A percentile compares a stretch with the other conserved stretches of the same genome.
phyloP scores from a whole-genome alignment of 1,139 yeast genomes.

The Debaryomyces sp. region DNA sequence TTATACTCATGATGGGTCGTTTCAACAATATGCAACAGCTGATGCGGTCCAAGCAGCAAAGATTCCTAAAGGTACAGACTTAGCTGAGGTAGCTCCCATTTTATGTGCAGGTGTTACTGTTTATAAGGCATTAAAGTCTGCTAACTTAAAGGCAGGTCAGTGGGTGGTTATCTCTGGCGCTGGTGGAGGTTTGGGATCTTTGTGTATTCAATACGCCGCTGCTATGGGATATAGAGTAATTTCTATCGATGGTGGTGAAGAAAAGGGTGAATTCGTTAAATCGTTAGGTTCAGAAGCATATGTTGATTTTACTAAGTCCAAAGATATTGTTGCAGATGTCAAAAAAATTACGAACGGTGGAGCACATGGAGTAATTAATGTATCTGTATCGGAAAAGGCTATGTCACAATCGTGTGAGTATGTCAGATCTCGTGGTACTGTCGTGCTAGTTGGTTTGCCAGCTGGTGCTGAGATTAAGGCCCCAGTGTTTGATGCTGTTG shows the following conservation, averaged over 20 bases:
- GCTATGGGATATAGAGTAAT: slow-evolving; percentile 76
- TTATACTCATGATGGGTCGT: slow-evolving; percentile 79
- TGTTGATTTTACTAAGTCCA: slow-evolving; percentile 62
- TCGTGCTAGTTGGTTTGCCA: slow-evolving; percentile 75
- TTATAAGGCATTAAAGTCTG: slow-evolving; percentile 76
- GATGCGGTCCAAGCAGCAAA: slow-evolving; percentile 86
- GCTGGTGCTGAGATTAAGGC: slow-evolving; percentile 69
- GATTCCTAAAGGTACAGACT: slow-evolving; percentile 69
- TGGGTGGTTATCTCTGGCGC: slow-evolving; percentile 84
- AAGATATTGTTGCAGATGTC: slow-evolving; percentile 60
- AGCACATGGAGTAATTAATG: slow-evolving; percentile 75
- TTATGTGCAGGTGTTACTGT: slow-evolving; percentile 84
- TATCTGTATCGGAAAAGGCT: slow-evolving; percentile 70
- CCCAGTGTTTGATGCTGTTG: slow-evolving; percentile 66
- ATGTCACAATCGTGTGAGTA: slow-evolving; percentile 64
- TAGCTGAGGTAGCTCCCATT: slow-evolving; percentile 77
- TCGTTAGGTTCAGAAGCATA: slow-evolving; percentile 67
- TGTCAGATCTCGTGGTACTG: slow-evolving; percentile 70
- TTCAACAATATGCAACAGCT: slow-evolving; percentile 81
- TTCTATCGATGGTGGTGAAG: slow-evolving; percentile 73
- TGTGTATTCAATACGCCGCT: slow-evolving; percentile 73
- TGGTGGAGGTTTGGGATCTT: slow-evolving; percentile 77
- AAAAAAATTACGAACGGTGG: slow-evolving; percentile 71
- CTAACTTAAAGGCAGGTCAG: slow-evolving; percentile 64
- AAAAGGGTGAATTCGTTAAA: slow-evolving; percentile 58